Conservation (phyloP, 169 alveolate genomes). For the Theileria equi region DNA sequence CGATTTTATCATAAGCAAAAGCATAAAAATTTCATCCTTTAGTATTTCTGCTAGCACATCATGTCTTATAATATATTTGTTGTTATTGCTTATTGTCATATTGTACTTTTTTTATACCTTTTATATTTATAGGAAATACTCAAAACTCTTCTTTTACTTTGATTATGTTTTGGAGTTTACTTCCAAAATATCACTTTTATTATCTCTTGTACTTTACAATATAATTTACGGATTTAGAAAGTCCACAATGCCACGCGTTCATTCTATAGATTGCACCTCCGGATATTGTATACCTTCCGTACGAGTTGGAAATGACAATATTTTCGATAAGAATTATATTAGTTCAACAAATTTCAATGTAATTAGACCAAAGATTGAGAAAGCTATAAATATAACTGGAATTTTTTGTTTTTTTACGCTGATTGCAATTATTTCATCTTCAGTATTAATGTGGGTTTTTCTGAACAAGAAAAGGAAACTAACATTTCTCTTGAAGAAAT, state of each 20-base stretch:
- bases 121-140: conserved; percentile 6
- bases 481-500: conserved; percentile 1
- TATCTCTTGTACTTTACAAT: conserved; percentile 14
- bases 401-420: conserved; percentile 4
- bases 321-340: not conserved
- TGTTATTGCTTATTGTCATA: conserved; percentile 7
- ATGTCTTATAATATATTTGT: not conserved
- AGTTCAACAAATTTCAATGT: not conserved
- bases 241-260: conserved; percentile 24
- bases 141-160: conserved; percentile 9
- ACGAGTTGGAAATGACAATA: conserved; percentile 19
- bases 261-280: not conserved
- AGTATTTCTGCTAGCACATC: conserved; percentile 1
- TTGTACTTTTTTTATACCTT: conserved; percentile 15
- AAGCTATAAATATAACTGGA: not conserved
- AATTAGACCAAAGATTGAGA: not conserved
- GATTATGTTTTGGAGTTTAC: conserved; percentile 24
- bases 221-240: conserved; percentile 2
- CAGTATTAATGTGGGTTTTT: conserved; percentile 5
- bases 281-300: conserved; percentile 23
- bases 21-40: conserved; percentile 25
- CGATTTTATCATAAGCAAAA: not conserved
- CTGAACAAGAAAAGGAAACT: conserved; percentile 8
- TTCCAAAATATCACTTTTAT: conserved; percentile 6
- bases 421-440: conserved; percentile 6